A percentile compares a stretch with the other conserved stretches of the same genome.
Conservation (phyloP, 176 grass and related monocot genomes). For the Lolium multiflorum region DNA sequence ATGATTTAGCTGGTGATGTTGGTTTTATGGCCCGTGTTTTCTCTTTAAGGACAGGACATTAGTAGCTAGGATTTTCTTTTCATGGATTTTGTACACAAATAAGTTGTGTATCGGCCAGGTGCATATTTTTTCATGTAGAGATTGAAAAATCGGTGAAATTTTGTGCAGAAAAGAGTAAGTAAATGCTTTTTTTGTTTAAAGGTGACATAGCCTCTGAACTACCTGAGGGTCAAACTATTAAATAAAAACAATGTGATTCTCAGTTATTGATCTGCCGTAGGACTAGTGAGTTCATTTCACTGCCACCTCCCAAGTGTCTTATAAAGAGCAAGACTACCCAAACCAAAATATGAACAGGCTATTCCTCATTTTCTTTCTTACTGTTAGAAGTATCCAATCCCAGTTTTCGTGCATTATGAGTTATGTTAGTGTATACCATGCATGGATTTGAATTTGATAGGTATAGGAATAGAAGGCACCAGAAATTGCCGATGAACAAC, state of each 20-base stretch:
- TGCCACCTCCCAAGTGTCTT: background rate
- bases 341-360: background rate
- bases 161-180: background rate
- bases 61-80: too few relatives aligned
- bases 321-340: background rate
- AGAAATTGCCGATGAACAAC: background rate
- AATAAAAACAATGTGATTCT: background rate
- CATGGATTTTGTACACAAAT: too few relatives aligned
- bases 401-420: background rate
- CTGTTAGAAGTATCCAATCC: background rate
- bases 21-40: too few relatives aligned
- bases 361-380: too few relatives aligned
- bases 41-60: too few relatives aligned
- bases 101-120: too few relatives aligned
- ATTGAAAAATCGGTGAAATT: too few relatives aligned
- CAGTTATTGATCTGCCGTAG: background rate
- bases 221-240: background rate
- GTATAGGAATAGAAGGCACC: background rate
- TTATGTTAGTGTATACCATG: too few relatives aligned
- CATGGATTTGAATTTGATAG: background rate
- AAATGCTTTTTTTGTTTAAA: background rate
- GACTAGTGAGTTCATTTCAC: background rate
- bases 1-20: too few relatives aligned
- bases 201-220: background rate
- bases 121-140: too few relatives aligned